Conservation (phyloP, 192 early-diverging fungal genomes). For the Martensiomyces pterosporus region DNA sequence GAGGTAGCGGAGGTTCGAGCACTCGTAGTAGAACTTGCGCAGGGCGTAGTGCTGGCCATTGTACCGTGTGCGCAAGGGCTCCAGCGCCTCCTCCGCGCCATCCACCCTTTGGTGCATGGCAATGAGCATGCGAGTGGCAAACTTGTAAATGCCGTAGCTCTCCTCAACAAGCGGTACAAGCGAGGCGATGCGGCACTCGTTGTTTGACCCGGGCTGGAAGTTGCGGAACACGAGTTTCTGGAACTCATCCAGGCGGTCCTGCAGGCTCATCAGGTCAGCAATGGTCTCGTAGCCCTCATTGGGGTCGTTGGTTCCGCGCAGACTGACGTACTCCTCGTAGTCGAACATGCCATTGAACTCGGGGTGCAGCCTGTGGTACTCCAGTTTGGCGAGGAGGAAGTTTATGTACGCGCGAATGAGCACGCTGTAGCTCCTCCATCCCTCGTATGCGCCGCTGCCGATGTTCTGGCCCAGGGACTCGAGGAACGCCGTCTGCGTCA, state of each 20-base stretch:
- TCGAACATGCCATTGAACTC: slow-evolving; percentile 95
- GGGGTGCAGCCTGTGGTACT: slow-evolving; percentile 86
- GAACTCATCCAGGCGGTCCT: slow-evolving; percentile 89
- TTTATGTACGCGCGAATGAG: slow-evolving; percentile 89
- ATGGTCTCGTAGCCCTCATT: slow-evolving; percentile 99
- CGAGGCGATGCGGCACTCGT: slow-evolving; percentile 92
- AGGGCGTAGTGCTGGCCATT: slow-evolving; percentile 81
- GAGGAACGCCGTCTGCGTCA: slow-evolving; percentile 76
- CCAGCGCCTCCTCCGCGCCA: slow-evolving; percentile 76
- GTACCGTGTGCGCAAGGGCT: slow-evolving; percentile 82
- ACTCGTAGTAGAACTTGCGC: slow-evolving; percentile 89
- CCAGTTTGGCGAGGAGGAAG: slow-evolving; percentile 84
- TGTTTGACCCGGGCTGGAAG: slow-evolving; percentile 77
- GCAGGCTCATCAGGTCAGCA: slow-evolving; percentile 84
- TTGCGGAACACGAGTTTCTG: slow-evolving; percentile 84
- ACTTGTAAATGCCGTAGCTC: slow-evolving; percentile 91
- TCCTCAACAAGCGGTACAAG: slow-evolving; percentile 98
- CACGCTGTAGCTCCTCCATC: slow-evolving; percentile 63
- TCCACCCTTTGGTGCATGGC: slow-evolving; percentile 78
- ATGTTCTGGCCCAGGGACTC: slow-evolving; percentile 58
- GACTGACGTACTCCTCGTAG: slow-evolving; percentile 93
- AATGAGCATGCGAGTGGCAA: slow-evolving; percentile 90
- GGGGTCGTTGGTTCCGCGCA: slow-evolving; percentile 93
- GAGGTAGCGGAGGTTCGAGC: slow-evolving; percentile 82
- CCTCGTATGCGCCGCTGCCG: slow-evolving; percentile 31